Conservation (phyloP, 2,329 filamentous ascomycete species). For the Ophiostoma sp. region DNA sequence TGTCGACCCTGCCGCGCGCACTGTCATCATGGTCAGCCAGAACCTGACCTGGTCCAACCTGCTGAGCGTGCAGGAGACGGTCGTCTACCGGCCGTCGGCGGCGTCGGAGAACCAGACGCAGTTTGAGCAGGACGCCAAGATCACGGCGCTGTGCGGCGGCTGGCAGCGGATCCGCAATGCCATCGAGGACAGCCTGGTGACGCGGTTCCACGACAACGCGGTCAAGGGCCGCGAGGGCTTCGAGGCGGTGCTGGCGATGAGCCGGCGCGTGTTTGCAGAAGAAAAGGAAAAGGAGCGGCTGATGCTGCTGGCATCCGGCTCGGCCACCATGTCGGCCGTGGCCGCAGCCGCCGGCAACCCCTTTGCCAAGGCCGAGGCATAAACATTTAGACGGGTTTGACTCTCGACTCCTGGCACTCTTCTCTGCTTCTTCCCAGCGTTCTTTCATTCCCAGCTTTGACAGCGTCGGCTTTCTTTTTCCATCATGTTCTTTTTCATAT, state of each 20-base stretch:
- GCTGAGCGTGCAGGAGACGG: constrained; percentile 86
- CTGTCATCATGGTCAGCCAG: constrained; percentile 92
- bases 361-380: constrained; percentile 20
- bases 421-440: constrained; percentile 16
- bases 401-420: background rate
- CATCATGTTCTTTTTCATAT: background rate
- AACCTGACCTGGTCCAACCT: constrained; percentile 93
- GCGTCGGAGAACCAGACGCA: constrained; percentile 56
- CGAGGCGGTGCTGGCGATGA: constrained; percentile 90
- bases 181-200: constrained; percentile 85
- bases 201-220: constrained; percentile 87
- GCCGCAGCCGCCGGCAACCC: constrained; percentile 27
- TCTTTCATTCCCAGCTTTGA: background rate
- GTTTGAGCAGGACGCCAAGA: constrained; percentile 84
- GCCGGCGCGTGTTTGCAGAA: constrained; percentile 82
- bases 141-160: constrained; percentile 89
- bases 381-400: background rate
- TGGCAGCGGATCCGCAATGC: constrained; percentile 97
- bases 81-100: constrained; percentile 66
- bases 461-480: background rate
- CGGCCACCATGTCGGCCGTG: constrained; percentile 26
- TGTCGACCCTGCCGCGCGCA: constrained; percentile 76
- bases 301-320: constrained; percentile 20
- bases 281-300: constrained; percentile 61
- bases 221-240: constrained; percentile 88